Percentiles rank a stretch among this genome's conserved stretches.
Conservation (phyloP, 2,329 filamentous ascomycete species). For the Ascomycota sp. region DNA sequence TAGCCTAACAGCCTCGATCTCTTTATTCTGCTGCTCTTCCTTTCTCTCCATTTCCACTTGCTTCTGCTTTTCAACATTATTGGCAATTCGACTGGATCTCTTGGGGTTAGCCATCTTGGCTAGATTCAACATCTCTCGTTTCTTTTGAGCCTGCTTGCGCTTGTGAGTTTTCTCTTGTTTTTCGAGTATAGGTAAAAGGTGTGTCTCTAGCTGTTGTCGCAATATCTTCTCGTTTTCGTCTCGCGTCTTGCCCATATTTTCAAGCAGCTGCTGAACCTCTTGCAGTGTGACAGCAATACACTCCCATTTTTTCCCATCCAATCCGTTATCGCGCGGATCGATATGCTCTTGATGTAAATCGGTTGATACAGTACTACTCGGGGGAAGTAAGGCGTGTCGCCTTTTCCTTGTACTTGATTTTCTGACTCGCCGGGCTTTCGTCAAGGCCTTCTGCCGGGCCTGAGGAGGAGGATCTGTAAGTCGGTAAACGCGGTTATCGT, state of each 20-base stretch:
- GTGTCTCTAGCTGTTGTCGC: constrained; percentile 47
- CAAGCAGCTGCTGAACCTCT: constrained; percentile 55
- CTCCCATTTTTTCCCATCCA: constrained; percentile 72
- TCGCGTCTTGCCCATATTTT: constrained; percentile 50
- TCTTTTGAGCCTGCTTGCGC: constrained; percentile 42
- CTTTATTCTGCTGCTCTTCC: constrained; percentile 29
- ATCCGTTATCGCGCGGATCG: constrained; percentile 25
- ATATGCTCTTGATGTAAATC: too few species aligned
- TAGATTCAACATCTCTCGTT: constrained; percentile 62
- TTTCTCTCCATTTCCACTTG: constrained; percentile 51
- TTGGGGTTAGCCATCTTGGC: constrained; percentile 88
- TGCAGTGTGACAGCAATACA: constrained; percentile 66
- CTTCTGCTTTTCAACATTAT: constrained; percentile 58
- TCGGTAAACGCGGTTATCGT: constrained; percentile 86
- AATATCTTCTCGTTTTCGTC: constrained; percentile 74
- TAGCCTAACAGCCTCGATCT: constrained; percentile 42
- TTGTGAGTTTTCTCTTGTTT: constrained; percentile 59
- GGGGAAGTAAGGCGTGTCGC: too few species aligned
- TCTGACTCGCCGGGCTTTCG: constrained; percentile 34
- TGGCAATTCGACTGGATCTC: constrained; percentile 73
- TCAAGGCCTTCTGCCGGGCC: constrained; percentile 45
- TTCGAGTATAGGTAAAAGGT: constrained; percentile 70
- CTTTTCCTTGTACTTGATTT: not conserved
- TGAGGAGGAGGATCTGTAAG: constrained; percentile 49
- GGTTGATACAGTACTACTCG: too few species aligned